Percentiles rank a stretch among this genome's conserved stretches.
phyloP scores from a whole-genome alignment of 352 stramenopile species.

The Globisporangium sylvaticum region DNA sequence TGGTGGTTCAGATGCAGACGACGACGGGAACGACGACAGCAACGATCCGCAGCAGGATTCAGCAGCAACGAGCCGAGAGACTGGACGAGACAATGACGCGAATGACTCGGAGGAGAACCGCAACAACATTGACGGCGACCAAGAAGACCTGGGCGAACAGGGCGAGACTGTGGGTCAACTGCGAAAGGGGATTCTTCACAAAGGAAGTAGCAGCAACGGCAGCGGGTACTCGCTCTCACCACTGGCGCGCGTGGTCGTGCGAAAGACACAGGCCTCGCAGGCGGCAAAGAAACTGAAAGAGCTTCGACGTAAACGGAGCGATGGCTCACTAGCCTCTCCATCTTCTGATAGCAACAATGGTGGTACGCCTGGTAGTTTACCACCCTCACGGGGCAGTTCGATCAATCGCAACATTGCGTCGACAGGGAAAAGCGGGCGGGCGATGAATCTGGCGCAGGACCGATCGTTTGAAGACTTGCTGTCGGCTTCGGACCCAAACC shows the following conservation, averaged over 20 bases:
- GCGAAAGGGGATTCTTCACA: slow-evolving; percentile 14
- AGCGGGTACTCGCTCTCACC: slow-evolving; percentile 27
- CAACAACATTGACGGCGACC: not conserved
- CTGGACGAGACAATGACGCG: not conserved
- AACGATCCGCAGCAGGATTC: slow-evolving; percentile 3
- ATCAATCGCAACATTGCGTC: not conserved
- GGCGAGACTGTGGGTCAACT: slow-evolving; percentile 19
- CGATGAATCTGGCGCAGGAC: not conserved
- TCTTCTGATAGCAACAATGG: not conserved
- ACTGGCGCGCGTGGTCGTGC: slow-evolving; percentile 36
- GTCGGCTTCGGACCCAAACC: not conserved
- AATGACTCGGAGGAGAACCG: not conserved
- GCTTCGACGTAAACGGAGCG: slow-evolving; percentile 19
- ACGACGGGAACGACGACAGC: not conserved
- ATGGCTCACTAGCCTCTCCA: not conserved
- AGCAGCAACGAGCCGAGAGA: not conserved
- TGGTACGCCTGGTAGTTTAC: not conserved
- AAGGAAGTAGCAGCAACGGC: slow-evolving; percentile 14
- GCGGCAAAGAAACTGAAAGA: slow-evolving; percentile 51
- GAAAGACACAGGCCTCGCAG: slow-evolving; percentile 36
- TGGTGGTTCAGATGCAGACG: slow-evolving; percentile 8
- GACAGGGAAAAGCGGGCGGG: slow-evolving; percentile 6
- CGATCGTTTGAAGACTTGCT: not conserved
- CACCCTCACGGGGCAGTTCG: not conserved
- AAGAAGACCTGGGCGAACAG: slow-evolving; percentile 10